Evolutionary conservation across 208 protist genomes (phyloP).

Genomic region (Trypanosoma conorhini): DNA sequence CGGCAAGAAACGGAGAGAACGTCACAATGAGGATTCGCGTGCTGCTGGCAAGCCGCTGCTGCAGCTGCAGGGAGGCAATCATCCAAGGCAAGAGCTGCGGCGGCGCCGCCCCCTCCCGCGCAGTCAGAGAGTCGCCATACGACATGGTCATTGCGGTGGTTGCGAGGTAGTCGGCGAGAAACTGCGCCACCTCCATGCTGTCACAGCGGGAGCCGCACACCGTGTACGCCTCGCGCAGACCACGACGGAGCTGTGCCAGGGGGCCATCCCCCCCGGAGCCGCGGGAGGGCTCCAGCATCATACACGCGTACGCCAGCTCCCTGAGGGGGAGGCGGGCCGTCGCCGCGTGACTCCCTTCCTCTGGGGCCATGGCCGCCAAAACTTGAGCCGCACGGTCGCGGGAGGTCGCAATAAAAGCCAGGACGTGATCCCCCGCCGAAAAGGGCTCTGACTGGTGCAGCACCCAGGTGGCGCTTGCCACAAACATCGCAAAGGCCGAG

Average conservation of each 20-base stretch:
- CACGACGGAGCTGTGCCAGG: neutral
- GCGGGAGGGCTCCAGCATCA: conserved; percentile 18
- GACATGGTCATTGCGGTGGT: neutral
- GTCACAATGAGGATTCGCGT: conserved; percentile 12
- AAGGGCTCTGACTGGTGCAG: neutral
- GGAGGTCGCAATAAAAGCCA: conserved; percentile 19
- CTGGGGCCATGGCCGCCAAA: neutral
- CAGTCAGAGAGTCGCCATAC: neutral
- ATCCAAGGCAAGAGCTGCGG: conserved; percentile 23
- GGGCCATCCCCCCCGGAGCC: neutral
- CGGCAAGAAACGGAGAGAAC: conserved; percentile 22
- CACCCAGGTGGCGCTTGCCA: conserved; percentile 17
- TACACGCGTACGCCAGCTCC: conserved; percentile 11
- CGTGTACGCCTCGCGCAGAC: conserved; percentile 8
- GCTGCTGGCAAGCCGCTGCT: conserved; percentile 1
- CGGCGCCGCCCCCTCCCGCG: neutral
- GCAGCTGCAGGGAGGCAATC: conserved; percentile 20
- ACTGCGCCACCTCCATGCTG: conserved; percentile 25
- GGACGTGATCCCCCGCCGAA: neutral
- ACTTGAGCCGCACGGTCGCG: conserved; percentile 5
- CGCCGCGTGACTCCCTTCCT: neutral
- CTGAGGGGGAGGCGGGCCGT: neutral
- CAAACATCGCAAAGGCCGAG: conserved; percentile 26
- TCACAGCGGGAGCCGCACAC: conserved; percentile 7
- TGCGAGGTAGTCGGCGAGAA: conserved; percentile 9